Base-by-base conservation (phyloP, 768 basidiomycete species). In the Hortiboletus flavorubellus region DNA sequence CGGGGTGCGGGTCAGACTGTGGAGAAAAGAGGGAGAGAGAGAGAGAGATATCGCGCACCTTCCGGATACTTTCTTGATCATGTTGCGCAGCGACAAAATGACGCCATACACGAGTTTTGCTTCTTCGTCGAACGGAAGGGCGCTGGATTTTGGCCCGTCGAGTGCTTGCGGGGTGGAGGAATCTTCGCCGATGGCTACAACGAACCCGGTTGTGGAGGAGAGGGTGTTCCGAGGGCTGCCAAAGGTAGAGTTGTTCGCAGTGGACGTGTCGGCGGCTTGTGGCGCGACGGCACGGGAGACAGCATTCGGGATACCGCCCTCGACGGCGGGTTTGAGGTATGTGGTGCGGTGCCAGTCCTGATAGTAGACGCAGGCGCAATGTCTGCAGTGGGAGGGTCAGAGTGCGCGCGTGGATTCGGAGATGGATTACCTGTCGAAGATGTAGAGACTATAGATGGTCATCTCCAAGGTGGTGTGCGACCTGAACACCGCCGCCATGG, bases 81-180 rank as follows among this genome's bases (percentile, higher is more conserved):
- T 96, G 71, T 93, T 94, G 51, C 93, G 76, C 62, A 99, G 68
- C 8, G 92, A 94, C 41, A 98, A 76, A 14, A 98, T 79, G 51
- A 99, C 91, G 53, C 97, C 97, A 68, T 98, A 99, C 0, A 99
- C 95, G 57, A 99, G 80, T 68, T 99, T 99, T 1, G 88, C 87
- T 71, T 99, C 96, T 70, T 99, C 97, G 66, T 99, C 97, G 62
- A 99, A 98, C 7, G 96, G 78, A 18, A 99, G 75, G 4, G 83
- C 77, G 57, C 75, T 81, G 10, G 78, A 74, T 30, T 68, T 59
- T n/a, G 75, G 61, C 1, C 46, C 21, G 2, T 65, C 64, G 0
- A 50, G 43, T 26, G 66, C 5, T 9, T 56, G 62, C 2, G 29
- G 76, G 69, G 21, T 63, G 65, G 57, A 4, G 70, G 60, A 39